These are phyloP conservation scores for Fusarium subglutinans DNA, from an alignment of 2,329 filamentous ascomycete species.

Conservation along the genomic window DNA sequence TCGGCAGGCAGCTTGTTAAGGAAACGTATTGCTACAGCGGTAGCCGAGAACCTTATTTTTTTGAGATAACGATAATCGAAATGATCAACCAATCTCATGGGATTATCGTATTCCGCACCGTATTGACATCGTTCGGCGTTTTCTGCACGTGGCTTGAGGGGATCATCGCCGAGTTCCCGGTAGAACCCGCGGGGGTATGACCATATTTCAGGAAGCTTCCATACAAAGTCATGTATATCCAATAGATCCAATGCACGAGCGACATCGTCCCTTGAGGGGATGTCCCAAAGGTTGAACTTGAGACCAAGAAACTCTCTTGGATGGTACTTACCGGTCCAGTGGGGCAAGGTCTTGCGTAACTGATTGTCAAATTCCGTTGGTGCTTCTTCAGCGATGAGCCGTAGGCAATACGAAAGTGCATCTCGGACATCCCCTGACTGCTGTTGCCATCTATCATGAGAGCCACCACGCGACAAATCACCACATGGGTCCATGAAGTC, in stretches of 20 bases:
- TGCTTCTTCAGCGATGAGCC: neutral
- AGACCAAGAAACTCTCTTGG: neutral
- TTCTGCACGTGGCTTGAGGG: fast-evolving
- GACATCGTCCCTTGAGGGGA: neutral
- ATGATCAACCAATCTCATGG: neutral
- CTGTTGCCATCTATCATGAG: neutral
- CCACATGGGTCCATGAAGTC: neutral
- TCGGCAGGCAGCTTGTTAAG: neutral
- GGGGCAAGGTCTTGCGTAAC: neutral
- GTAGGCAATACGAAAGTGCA: neutral
- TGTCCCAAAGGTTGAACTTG: neutral
- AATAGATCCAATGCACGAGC: fast-evolving
- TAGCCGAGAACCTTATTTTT: slow-evolving; percentile 17
- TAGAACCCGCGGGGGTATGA: fast-evolving
- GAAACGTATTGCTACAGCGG: slow-evolving; percentile 21
- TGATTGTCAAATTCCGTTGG: neutral
- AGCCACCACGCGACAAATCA: fast-evolving
- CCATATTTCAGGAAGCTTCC: neutral
- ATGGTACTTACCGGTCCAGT: neutral
- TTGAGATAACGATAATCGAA: neutral
- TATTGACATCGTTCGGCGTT: neutral
- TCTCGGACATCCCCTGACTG: neutral
- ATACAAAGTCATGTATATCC: neutral
- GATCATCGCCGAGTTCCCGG: fast-evolving
- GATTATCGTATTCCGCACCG: neutral